Base-by-base conservation (phyloP, 768 basidiomycete genomes). In the Mrakia gelida region DNA sequence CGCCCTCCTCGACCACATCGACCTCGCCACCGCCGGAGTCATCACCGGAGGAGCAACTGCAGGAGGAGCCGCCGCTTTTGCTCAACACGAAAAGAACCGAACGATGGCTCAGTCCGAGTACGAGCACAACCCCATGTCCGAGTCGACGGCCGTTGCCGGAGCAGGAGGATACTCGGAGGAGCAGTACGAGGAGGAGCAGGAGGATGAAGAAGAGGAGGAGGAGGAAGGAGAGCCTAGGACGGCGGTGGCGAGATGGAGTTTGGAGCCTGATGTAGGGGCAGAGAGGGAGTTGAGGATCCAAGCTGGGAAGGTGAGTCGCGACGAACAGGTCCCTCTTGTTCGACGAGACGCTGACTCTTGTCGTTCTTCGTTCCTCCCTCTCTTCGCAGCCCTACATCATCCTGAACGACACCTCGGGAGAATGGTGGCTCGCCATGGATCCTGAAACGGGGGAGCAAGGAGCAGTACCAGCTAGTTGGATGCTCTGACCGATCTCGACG, bases 341-440 rank as follows among this genome's bases (percentile, higher is more conserved):
- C n/a, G n/a, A 83, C 87, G 88, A 81, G 91, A 91, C 93, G 15
- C 85, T 81, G 91, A 88, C 26, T 73, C 77, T 26, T 54, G 26
- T 30, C 45, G 45, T 26, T 43, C 38, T 43, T 4, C 45, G 49
- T 13, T 38, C 56, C n/a, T n/a, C n/a, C n/a, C n/a, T 71, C 26
- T 49, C 72, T 32, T 59, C 63, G 56, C 74, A 75, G 68, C 71
- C 70, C 59, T 79, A 73, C 75, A 74, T 71, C 45, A 30, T 16
- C 78, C 75, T 80, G 76, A 74, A 79, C 62, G 74, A 75, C 15
- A 43, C 68, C 18, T 56, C 71, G 26, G 41, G 38, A 79, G 94
- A 94, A 67, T 98, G 95, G 95, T 97, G 94, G 95, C 95, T 92
- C 82, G 92, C 91, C 73, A 89, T 93, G 45, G 92, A 95, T 84